Base-by-base conservation (phyloP, 108 stramenopile genomes). In the Bacterosira constricta region DNA sequence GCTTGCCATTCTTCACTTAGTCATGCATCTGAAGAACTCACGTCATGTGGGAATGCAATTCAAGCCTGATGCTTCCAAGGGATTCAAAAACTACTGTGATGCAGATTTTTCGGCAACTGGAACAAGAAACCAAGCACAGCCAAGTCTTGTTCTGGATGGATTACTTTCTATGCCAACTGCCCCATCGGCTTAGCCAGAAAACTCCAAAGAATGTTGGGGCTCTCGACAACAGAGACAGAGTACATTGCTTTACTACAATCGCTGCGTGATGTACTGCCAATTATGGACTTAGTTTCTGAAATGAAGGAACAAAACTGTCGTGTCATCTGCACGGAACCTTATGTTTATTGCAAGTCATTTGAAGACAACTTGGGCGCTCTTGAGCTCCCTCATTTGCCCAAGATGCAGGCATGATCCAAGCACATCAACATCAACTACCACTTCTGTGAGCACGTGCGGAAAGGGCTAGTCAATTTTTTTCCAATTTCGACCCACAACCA, bases 311-410 rank as follows among this genome's bases (percentile, higher is more conserved):
- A 25, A 1, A 34, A 34, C 15, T 56, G 31, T 56, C 29, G 34
- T 9, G 30, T 56, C 1, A 44, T 46, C 41, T 25, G 25, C 25
- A 56, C 30, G 2, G 21, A 30, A 25, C 51, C 77, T 8, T 45
- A 34, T n/a, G 42, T 79, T 2, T 61, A 75, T 37, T 75, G 67
- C 61, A 65, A 69, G 26, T 73, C 55, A 0, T 81, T 81, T 66
- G 80, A 81, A 53, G 80, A 81, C 36, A 75, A 81, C 51, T 58
- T 55, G 36, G 73, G 73, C 21, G 66, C 61, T 15, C 32, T 81
- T 20, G 73, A 81, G 36, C 44, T 65, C 1, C 47, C 63, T 11
- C 18, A 20, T 2, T 20, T 21, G 8, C 61, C 37, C 11, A 41
- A 42, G 23, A 18, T 62, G n/a, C 61, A 41, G 10, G 39, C 39